These are phyloP conservation scores for Solanum gracilifrons DNA, from an alignment of 257 asterid genomes.

Conservation along the genomic window DNA sequence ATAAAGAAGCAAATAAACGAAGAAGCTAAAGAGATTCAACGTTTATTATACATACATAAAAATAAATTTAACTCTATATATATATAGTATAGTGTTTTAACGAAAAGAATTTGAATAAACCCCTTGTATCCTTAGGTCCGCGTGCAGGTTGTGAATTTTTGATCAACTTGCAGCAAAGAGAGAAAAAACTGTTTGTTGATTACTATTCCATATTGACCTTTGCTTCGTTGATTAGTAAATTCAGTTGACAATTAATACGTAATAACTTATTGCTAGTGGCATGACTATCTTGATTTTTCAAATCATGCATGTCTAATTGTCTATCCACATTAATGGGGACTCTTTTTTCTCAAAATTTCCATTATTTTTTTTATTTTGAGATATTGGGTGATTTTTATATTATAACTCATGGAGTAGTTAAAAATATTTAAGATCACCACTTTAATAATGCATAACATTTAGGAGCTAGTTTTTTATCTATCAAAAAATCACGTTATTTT, in stretches of 20 bases:
- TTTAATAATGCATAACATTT: not conserved
- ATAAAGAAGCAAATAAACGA: not conserved
- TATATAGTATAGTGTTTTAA: not conserved
- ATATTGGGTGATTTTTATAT: not conserved
- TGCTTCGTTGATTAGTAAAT: not conserved
- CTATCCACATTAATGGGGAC: not conserved
- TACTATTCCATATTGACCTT: not conserved
- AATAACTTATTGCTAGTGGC: not conserved
- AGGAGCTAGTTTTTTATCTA: not conserved
- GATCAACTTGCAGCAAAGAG: not conserved
- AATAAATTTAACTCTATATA: not conserved
- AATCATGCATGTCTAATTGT: not conserved
- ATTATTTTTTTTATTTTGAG: rapidly evolving
- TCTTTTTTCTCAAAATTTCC: not conserved
- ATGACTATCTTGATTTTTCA: not conserved
- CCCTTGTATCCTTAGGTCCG: not conserved
- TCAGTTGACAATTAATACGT: not conserved
- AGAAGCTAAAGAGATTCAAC: not conserved
- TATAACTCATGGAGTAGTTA: not conserved
- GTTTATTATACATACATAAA: not conserved
- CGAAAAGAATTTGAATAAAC: rapidly evolving
- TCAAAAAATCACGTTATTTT: not conserved
- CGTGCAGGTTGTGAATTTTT: not conserved
- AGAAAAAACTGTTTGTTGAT: not conserved
- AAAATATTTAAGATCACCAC: not conserved